Evolutionary conservation across 257 asterid species (phyloP).

Genomic region (Rhazya stricta): DNA sequence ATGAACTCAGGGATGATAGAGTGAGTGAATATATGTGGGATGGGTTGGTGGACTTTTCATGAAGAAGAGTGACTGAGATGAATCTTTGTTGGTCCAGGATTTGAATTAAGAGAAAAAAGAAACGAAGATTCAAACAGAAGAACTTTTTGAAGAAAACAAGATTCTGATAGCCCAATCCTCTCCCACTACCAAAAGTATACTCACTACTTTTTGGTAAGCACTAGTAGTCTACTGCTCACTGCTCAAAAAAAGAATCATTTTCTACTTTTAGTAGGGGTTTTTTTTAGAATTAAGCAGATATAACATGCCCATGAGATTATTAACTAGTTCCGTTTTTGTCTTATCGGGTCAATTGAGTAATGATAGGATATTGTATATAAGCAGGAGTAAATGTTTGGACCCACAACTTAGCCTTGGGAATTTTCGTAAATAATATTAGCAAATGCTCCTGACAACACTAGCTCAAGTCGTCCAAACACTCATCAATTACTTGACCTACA

Average conservation of each 20-base stretch:
- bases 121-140: conserved; percentile 38
- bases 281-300: background rate
- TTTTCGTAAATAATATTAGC: background rate
- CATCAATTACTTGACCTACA: no score
- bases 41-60: conserved; percentile 22
- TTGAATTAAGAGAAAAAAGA: conserved; percentile 32
- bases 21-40: conserved; percentile 16
- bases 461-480: no score
- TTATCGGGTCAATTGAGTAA: conserved; percentile 19
- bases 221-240: background rate
- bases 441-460: conserved; percentile 11
- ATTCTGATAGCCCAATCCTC: conserved; percentile 34
- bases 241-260: conserved; percentile 16
- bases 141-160: conserved; percentile 45
- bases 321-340: background rate
- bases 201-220: conserved; percentile 14
- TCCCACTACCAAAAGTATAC: conserved; percentile 10
- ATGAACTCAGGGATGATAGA: conserved; percentile 15
- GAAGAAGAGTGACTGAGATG: conserved; percentile 23
- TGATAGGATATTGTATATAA: conserved; percentile 14
- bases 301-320: conserved; percentile 3
- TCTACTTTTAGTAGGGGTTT: background rate
- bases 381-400: conserved; percentile 13
- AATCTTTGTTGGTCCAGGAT: conserved; percentile 27
- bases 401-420: conserved; percentile 3